Conservation (phyloP, 257 asterid genomes). For the Penstemon barbatus region DNA sequence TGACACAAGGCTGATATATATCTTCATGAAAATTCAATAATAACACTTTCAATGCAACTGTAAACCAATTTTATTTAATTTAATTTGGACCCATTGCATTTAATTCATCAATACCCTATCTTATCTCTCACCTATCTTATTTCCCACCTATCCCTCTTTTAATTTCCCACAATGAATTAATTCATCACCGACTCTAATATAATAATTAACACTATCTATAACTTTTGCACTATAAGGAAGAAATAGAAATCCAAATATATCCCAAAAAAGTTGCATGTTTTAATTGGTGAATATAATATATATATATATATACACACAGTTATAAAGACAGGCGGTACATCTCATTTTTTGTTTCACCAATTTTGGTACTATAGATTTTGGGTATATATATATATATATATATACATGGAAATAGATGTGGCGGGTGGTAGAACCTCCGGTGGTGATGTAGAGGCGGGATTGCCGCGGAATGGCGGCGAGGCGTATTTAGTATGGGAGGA, state of each 20-base stretch:
- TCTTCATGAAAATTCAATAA: background rate
- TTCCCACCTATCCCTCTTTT: slow-evolving; percentile 3
- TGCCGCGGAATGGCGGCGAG: slow-evolving; percentile 41
- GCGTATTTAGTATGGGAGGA: slow-evolving; percentile 88
- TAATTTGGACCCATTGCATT: slow-evolving; percentile 48
- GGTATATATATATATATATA: background rate
- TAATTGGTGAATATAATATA: no score
- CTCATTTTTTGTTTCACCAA: background rate
- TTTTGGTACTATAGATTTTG: background rate
- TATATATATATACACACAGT: no score
- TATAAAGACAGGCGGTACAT: background rate
- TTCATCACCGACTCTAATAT: slow-evolving; percentile 14
- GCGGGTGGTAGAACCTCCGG: slow-evolving; percentile 24
- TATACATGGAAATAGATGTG: slow-evolving; percentile 51
- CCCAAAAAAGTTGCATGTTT: background rate
- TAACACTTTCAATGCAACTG: slow-evolving; percentile 41
- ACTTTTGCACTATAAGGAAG: background rate
- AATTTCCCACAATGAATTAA: background rate
- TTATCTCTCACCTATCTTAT: slow-evolving; percentile 18
- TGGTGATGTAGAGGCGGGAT: slow-evolving; percentile 42
- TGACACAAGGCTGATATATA: slow-evolving; percentile 6
- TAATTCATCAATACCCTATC: slow-evolving; percentile 21
- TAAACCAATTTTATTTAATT: slow-evolving; percentile 28
- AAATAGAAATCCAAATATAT: background rate
- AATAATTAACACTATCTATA: background rate